Conservation (phyloP, 257 asterid species). For the Nyctanthes arbortristis region DNA sequence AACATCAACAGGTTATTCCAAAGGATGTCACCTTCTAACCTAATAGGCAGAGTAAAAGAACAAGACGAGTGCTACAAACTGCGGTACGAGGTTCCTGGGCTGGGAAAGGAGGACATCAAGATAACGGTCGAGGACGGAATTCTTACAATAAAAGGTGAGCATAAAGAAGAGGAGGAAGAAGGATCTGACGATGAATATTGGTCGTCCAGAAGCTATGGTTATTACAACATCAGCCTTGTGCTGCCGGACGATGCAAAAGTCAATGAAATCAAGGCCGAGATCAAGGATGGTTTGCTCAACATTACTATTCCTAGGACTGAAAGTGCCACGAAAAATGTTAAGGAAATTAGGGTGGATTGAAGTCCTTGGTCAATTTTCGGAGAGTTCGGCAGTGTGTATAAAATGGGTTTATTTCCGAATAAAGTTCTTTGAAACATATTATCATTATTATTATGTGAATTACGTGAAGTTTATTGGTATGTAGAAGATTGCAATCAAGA, state of each 20-base stretch:
- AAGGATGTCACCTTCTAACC: constrained; percentile 38
- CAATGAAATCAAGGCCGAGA: constrained; percentile 55
- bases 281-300: constrained; percentile 58
- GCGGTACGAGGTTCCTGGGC: constrained; percentile 56
- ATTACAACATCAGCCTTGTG: constrained; percentile 39
- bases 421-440: too few species aligned
- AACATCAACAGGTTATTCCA: constrained; percentile 42
- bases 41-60: constrained; percentile 52
- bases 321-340: constrained; percentile 44
- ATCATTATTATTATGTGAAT: too few species aligned
- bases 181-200: constrained; percentile 46
- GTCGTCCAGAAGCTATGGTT: constrained; percentile 47
- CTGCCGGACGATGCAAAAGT: constrained; percentile 60
- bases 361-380: too few species aligned
- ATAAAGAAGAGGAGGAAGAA: constrained; percentile 43
- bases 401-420: too few species aligned
- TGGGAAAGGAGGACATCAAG: constrained; percentile 60
- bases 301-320: constrained; percentile 49
- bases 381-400: too few species aligned
- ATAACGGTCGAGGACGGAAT: constrained; percentile 56
- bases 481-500: too few species aligned
- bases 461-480: too few species aligned
- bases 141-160: constrained; percentile 54
- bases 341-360: constrained; percentile 43
- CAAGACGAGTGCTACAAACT: constrained; percentile 53